Conservation (phyloP, 2,329 filamentous ascomycete species). For the Chaetoscypha palmicola region DNA sequence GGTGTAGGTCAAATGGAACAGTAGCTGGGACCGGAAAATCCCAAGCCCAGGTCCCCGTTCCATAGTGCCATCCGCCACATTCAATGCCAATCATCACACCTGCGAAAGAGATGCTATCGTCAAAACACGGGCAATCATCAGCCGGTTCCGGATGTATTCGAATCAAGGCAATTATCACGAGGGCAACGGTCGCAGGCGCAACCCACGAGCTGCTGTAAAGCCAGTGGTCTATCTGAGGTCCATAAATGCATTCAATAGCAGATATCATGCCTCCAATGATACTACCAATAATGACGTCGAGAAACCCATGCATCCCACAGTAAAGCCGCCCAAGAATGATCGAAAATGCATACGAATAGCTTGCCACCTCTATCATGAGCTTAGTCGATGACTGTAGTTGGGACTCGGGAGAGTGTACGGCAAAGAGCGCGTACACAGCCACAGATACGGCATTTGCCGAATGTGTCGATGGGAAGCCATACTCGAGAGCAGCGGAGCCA, state of each 20-base stretch:
- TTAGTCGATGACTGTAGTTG: slow-evolving; percentile 52
- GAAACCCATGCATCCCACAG: slow-evolving; percentile 97
- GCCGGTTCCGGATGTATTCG: slow-evolving; percentile 92
- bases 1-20: slow-evolving; percentile 57
- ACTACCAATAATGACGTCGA: slow-evolving; percentile 80
- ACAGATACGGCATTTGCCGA: slow-evolving; percentile 96
- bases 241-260: slow-evolving; percentile 53
- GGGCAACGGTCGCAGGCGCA: slow-evolving; percentile 55
- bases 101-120: slow-evolving; percentile 89
- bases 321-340: slow-evolving; percentile 90
- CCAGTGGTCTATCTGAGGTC: slow-evolving; percentile 58
- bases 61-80: slow-evolving; percentile 75
- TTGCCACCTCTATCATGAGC: slow-evolving; percentile 56
- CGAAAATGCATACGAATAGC: slow-evolving; percentile 80
- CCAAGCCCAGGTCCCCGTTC: slow-evolving; percentile 37
- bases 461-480: slow-evolving; percentile 95
- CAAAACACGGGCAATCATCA: slow-evolving; percentile 94
- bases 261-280: slow-evolving; percentile 62
- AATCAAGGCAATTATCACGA: slow-evolving; percentile 68
- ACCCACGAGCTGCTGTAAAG: slow-evolving; percentile 58
- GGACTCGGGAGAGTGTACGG: slow-evolving; percentile 60
- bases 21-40: slow-evolving; percentile 46
- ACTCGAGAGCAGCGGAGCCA: slow-evolving; percentile 87
- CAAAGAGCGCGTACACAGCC: slow-evolving; percentile 72
- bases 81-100: slow-evolving; percentile 84